Evolutionary conservation across 495 filamentous ascomycete species (phyloP), one percentile per base, ranked within the genome.

Genomic region (Aspergillus panamensis): DNA sequence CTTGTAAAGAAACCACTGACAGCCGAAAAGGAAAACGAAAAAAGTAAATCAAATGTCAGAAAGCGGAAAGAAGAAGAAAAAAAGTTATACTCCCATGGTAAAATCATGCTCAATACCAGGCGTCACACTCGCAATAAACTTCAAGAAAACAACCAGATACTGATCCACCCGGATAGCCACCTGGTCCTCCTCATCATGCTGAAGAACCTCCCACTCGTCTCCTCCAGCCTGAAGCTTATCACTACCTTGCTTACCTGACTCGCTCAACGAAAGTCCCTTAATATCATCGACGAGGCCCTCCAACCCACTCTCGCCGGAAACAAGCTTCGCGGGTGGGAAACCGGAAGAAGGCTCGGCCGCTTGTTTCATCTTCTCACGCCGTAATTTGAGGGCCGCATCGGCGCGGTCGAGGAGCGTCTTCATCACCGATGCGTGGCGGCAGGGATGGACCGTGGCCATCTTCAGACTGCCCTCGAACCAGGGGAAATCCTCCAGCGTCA

Each of bases 71-170:
- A 53, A 33, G 25, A 40, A 30, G 33, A 20, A 42, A 52, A 33
- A 42, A 40, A 40, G 39, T 72, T 71, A 97, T 30, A 98, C 86
- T 2, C 93, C 91, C 92, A 97, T 98, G 1, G 94, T 98, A 70
- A 95, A 97, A 70, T 98, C 94, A 69, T 97, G 90, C 76, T 97
- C 94, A 69, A 98, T 97, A 13, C 91, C 91, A 8, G 94, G 94
- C 20, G 93, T 97, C 25, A 98, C 93, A 58, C 89, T 92, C 12
- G 94, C 92, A 81, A 97, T 95, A 72, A 98, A 97, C 77, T 98
- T 98, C 62, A 98, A 76, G 70, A 98, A 98, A 2, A 98, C 95
- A 21, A 98, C 90, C 60, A 98, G 74, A 68, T 98, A 98, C 77
- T 98, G 94, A 71, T 99, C 95, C 44, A 97, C 95, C 14, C 95